These are phyloP conservation scores for Rossbeevera mucosa DNA, from an alignment of 768 basidiomycete species.

Conservation along the genomic window DNA sequence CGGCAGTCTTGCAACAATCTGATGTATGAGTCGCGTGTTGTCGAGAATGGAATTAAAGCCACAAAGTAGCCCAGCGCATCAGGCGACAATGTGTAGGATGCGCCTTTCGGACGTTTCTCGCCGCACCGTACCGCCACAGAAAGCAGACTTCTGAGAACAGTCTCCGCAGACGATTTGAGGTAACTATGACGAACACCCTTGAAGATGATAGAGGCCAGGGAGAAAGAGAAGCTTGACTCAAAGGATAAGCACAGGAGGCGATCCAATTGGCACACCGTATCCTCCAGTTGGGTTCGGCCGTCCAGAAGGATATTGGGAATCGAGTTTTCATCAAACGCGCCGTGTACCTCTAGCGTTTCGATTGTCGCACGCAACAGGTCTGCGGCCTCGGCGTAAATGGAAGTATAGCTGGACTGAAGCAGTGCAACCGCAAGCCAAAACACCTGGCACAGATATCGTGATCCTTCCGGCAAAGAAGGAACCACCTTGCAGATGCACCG, in stretches of 20 bases:
- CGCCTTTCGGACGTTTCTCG: slow-evolving; percentile 34
- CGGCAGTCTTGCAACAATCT: slow-evolving; percentile 60
- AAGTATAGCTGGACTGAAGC: slow-evolving; percentile 70
- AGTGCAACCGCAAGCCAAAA: slow-evolving; percentile 90
- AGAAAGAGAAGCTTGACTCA: slow-evolving; percentile 74
- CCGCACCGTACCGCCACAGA: slow-evolving; percentile 51
- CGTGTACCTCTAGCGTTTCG: slow-evolving; percentile 58
- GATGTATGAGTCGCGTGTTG: slow-evolving; percentile 51
- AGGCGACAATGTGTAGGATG: slow-evolving; percentile 42
- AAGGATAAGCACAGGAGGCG: slow-evolving; percentile 71
- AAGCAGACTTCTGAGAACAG: slow-evolving; percentile 58
- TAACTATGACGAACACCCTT: slow-evolving; percentile 74
- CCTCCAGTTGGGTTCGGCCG: slow-evolving; percentile 58
- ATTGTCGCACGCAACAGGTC: slow-evolving; percentile 61
- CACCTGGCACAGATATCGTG: slow-evolving; percentile 66
- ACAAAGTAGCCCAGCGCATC: slow-evolving; percentile 78
- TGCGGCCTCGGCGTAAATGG: slow-evolving; percentile 66
- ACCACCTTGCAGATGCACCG: slow-evolving; percentile 78
- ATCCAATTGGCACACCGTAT: slow-evolving; percentile 68
- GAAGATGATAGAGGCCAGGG: slow-evolving; percentile 77
- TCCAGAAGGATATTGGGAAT: slow-evolving; percentile 60
- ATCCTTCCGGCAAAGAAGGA: slow-evolving; percentile 61
- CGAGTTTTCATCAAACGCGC: slow-evolving; percentile 49
- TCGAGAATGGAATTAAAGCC: slow-evolving; percentile 67
- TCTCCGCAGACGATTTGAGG: slow-evolving; percentile 57